Evolutionary conservation across 257 asterid genomes (phyloP), one percentile per base, ranked within the genome.

Genomic region (Gentiana dahurica): DNA sequence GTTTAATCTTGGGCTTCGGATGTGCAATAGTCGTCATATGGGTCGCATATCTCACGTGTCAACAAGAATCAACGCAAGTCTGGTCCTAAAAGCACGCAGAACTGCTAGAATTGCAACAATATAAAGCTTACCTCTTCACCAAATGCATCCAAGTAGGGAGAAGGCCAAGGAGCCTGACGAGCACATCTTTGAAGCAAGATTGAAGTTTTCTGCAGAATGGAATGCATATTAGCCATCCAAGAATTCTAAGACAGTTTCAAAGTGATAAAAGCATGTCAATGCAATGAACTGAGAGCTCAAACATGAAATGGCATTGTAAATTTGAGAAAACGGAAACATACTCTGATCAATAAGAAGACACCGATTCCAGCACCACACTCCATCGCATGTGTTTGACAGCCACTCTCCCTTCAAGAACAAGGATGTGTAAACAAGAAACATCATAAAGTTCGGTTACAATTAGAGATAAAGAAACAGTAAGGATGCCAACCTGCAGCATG

Each of bases 81-180:
- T 12, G 12, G 8, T 24, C 24, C 24, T 24, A 24, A 24, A 24
- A 24, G 24, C 24, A 24, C 24, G 24, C 24, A 24, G 24, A 24
- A 24, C 24, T 24, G 24, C 24, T 24, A 24, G 24, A 24, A 5
- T 36, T n/a, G 24, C 53, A 45, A 24, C 3, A n/a, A n/a, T 48
- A 44, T 12, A 8, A 44, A 33, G 12, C 4, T 41, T 81, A 85
- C 99, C 99, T 92, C 99, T 83, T 92, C 99, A 58, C 99, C 99
- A 51, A 77, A 92, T 39, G 81, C 82, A 79, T 92, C 99, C 80
- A 92, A 83, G 71, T 92, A 92, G 2, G 91, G 99, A 61, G 99
- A 92, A 39, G 95, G 97, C 99, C 99, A 92, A 45, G 85, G 87
- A 57, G 99, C 95, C 74, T 85, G 94, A 61, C 94, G 93, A 63